A percentile compares a stretch with the other conserved stretches of the same genome.
Conservation (phyloP, 1,284 basidiomycete species). For the Tylopilus sp. region DNA sequence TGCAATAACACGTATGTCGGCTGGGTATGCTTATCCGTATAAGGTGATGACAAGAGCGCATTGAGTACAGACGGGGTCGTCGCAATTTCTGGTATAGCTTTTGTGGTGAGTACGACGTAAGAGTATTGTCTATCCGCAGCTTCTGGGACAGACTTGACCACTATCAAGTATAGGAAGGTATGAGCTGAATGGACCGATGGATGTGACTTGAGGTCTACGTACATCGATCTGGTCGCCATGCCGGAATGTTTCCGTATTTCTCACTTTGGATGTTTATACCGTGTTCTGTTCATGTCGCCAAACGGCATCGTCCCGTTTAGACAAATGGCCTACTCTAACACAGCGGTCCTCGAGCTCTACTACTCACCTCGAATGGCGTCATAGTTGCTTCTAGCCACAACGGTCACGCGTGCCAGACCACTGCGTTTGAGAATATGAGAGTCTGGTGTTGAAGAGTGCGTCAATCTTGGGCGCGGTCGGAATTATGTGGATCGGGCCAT, state of each 20-base stretch:
- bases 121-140: conserved; percentile 63
- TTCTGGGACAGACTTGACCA: conserved; percentile 56
- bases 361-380: conserved; percentile 51
- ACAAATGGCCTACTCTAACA: not conserved
- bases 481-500: conserved; percentile 15
- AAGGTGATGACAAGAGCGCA: conserved; percentile 55
- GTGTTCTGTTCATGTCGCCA: conserved; percentile 33
- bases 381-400: conserved; percentile 74
- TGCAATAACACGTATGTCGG: conserved; percentile 71
- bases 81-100: conserved; percentile 68
- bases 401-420: conserved; percentile 67
- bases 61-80: conserved; percentile 58
- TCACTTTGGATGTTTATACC: conserved; percentile 59
- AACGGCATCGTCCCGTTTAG: not conserved
- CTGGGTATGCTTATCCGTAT: conserved; percentile 47
- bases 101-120: conserved; percentile 70
- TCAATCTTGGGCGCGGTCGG: not conserved
- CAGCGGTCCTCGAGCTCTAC: too few species aligned
- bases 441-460: conserved; percentile 40
- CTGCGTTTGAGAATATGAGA: conserved; percentile 62
- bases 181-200: not conserved
- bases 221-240: conserved; percentile 67
- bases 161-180: conserved; percentile 34
- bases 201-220: conserved; percentile 22
- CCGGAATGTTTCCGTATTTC: conserved; percentile 57